Evolutionary conservation across 2,329 filamentous ascomycete species (phyloP), one percentile per base, ranked within the genome.

Genomic region (Bipolaris bicolor): DNA sequence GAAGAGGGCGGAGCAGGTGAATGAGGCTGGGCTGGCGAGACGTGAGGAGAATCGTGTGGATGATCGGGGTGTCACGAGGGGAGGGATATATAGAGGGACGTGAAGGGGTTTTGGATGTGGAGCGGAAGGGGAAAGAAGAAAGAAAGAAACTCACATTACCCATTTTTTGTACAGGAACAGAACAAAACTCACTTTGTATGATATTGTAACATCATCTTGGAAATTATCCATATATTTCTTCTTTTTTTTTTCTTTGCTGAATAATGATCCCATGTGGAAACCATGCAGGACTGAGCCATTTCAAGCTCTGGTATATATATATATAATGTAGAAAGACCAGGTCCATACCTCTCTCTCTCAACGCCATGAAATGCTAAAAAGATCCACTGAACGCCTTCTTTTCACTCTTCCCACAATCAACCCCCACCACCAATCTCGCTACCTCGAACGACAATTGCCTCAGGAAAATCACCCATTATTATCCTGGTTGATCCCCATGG

Each of bases 221-320:
- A 57, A 52, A 52, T 43, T 39, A 60, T 41, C 26, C 18, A 29
- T 7, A 29, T 24, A n/a, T 31, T 22, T 15, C 5, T 7, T 36
- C 31, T 56, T 15, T 7, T 7, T 36, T 26, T 56, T 50, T 22
- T 13, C 11, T 41, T 20, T 24, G 22, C 18, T 5, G 13, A 36
- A 5, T 16, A 50, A 26, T 24, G 48, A 29, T 29, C 7, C 46
- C 24, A 41, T 5, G 24, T 36, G 7, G 7, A 5, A 33, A 16
- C 33, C 11, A 20, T 41, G 39, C 10, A 13, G 18, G 11, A 40
- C 34, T 16, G 24, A 40, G 34, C 47, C 34, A n/a, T 45, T 62
- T 62, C 58, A 20, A 66, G 45, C 64, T 68, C 61, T 71, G 68
- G 66, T 72, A 71, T 70, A 68, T 40, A 13, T 72, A 71, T 70